Evolutionary conservation across 352 stramenopile species (phyloP), one percentile per base, ranked within the genome.

Genomic region (Blastocystis sp.): DNA sequence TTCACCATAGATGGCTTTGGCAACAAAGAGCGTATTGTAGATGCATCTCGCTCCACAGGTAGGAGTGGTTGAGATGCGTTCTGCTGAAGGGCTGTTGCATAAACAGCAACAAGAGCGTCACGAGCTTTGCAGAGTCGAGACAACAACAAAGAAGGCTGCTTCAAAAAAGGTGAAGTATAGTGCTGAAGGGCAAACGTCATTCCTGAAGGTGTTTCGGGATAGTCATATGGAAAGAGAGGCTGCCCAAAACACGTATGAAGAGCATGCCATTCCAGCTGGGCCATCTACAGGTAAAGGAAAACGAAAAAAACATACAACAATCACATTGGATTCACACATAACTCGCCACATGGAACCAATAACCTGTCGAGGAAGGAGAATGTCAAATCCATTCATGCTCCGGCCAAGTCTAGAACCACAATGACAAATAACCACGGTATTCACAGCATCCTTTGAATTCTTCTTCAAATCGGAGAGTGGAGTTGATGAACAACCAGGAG

Each of bases 181-280:
- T 40, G 37, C 11, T 62, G 44, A 5, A 56, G 37, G 19, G 62
- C 19, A 40, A 33, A n/a, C 0, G 51, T 30, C 70, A 81, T 59
- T 22, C 70, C 70, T 17, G 70, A n/a, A 22, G 70, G 70, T 27
- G 70, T 81, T 33, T 81, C 70, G 7, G 70, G 70, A 24, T 35
- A 81, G 42, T 81, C 70, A 51, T 59, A 81, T 0, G 70, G 70
- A 40, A 81, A 81, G 48, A 81, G 53, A 24, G 70, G 70, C 11
- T 51, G 22, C 37, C 70, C 70, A 27, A 64, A 81, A 27, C 24
- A 81, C 5, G 70, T 64, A 40, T 81, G 70, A 4, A 81, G n/a
- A 5, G 33, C 44, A 40, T 81, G 70, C 70, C 70, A 81, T 40
- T 81, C 70, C 40, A 59, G 15, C 70, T 59, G 44, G 7, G 70